These are phyloP conservation scores for Tolypocladium paradoxum DNA, from an alignment of 2,329 filamentous ascomycete species.

Conservation along the genomic window DNA sequence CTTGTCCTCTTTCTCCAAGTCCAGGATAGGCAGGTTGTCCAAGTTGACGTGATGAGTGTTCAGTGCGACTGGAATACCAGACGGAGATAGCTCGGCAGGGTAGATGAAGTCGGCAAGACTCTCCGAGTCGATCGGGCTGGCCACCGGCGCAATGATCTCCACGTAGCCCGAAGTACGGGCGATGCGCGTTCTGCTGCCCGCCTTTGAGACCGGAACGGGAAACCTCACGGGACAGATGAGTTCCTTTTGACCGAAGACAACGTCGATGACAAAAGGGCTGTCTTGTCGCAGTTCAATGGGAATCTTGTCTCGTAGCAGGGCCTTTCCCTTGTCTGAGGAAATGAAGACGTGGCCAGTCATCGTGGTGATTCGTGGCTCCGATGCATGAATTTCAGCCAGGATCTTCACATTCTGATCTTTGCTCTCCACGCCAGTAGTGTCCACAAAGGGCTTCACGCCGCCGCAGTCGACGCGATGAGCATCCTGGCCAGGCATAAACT, in stretches of 20 bases:
- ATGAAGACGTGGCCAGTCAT: constrained; percentile 31
- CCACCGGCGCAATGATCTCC: constrained; percentile 29
- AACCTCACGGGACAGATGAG: constrained; percentile 25
- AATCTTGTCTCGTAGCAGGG: constrained; percentile 25
- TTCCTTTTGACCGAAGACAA: constrained; percentile 24
- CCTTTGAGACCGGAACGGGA: constrained; percentile 26
- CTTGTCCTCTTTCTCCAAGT: constrained; percentile 21
- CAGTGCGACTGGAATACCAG: constrained; percentile 21
- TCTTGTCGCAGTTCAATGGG: constrained; percentile 25
- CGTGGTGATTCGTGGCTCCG: constrained; percentile 17
- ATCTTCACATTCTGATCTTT: constrained; percentile 14
- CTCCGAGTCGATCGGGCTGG: constrained; percentile 11
- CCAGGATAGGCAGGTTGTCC: constrained; percentile 31
- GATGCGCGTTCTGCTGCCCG: constrained; percentile 25
- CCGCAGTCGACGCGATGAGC: constrained; percentile 15
- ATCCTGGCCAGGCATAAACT: constrained; percentile 22
- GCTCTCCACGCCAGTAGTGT: constrained; percentile 6
- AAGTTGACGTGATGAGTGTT: constrained; percentile 32
- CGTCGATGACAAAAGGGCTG: constrained; percentile 28
- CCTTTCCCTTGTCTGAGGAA: constrained; percentile 19
- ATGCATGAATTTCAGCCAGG: constrained; percentile 17
- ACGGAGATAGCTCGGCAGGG: constrained; percentile 18
- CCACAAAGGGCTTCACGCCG: constrained; percentile 11
- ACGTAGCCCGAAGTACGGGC: constrained; percentile 33
- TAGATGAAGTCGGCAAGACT: constrained; percentile 24